Evolutionary conservation across 192 early-diverging fungal genomes (phyloP).

Genomic region (Mycoemilia scoparia): DNA sequence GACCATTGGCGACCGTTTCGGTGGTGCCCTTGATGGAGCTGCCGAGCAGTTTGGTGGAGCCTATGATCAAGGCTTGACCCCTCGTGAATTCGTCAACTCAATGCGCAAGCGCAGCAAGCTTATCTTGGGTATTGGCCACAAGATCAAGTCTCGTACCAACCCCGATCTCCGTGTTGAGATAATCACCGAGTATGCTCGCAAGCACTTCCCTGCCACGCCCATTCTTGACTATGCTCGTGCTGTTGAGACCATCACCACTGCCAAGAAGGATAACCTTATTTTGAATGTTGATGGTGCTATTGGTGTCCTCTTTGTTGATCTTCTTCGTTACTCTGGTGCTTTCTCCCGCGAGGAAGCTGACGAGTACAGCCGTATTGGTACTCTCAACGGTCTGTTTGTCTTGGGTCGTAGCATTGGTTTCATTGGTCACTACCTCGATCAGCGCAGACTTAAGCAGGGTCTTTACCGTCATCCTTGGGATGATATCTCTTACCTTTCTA

Average conservation of each 20-base stretch:
- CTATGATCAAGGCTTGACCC: constrained; percentile 82
- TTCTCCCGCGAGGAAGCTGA: constrained; percentile 89
- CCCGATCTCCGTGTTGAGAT: constrained; percentile 91
- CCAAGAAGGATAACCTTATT: constrained; percentile 97
- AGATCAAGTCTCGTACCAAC: constrained; percentile 98
- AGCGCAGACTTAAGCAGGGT: constrained; percentile 96
- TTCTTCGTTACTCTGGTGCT: constrained; percentile 78
- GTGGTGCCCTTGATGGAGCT: constrained; percentile 93
- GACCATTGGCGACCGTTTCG: constrained; percentile 96
- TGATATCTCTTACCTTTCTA: constrained; percentile 83
- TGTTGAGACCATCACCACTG: constrained; percentile 88
- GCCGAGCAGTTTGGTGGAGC: constrained; percentile 79
- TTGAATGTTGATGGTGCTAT: constrained; percentile 90
- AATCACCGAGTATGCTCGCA: constrained; percentile 82
- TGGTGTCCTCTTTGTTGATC: constrained; percentile 87
- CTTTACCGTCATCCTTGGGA: constrained; percentile 97
- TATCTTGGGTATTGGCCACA: constrained; percentile 97
- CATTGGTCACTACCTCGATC: constrained; percentile 95
- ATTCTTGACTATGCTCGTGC: constrained; percentile 87
- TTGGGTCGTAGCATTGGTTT: constrained; percentile 90
- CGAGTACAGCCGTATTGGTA: constrained; percentile 88
- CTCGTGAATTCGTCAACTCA: constrained; percentile 84
- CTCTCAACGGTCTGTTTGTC: constrained; percentile 92
- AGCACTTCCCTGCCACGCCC: constrained; percentile 69
- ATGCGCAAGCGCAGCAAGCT: constrained; percentile 95